Evolutionary conservation across 1,284 basidiomycete species (phyloP).

Genomic region (Fistulina hepatica): DNA sequence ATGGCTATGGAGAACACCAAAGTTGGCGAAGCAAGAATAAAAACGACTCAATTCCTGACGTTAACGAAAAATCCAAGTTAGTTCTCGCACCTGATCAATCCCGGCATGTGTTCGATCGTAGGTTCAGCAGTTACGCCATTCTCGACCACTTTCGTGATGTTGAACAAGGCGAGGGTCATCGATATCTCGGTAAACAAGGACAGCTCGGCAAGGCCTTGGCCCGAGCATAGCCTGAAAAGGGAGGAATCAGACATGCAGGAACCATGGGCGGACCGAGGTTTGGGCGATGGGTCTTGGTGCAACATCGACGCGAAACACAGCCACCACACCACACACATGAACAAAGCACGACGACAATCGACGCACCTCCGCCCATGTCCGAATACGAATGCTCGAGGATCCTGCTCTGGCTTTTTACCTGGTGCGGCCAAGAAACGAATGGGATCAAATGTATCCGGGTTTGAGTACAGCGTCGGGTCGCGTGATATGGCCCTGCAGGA

Average conservation of each 20-base stretch:
- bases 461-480: neutral
- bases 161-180: no score
- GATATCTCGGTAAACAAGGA: no score
- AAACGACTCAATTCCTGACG: no score
- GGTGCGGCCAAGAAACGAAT: constrained; percentile 1
- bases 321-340: constrained; percentile 29
- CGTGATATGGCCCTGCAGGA: neutral
- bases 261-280: no score
- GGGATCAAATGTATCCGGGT: neutral
- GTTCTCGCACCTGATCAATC: constrained; percentile 18
- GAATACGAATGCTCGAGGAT: constrained; percentile 21
- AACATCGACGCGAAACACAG: constrained; percentile 25
- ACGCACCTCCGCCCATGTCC: constrained; percentile 24
- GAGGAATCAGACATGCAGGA: no score
- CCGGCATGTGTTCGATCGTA: no score
- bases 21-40: no score
- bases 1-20: neutral
- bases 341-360: constrained; percentile 24
- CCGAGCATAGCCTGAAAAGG: no score
- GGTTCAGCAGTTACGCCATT: constrained; percentile 15
- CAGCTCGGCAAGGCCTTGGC: constrained; percentile 15
- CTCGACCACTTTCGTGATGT: constrained; percentile 16
- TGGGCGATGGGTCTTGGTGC: constrained; percentile 27
- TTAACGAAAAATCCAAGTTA: no score
- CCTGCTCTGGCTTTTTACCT: constrained; percentile 11